These are phyloP conservation scores for Tribonema minus DNA, from an alignment of 108 stramenopile genomes.

Conservation along the genomic window DNA sequence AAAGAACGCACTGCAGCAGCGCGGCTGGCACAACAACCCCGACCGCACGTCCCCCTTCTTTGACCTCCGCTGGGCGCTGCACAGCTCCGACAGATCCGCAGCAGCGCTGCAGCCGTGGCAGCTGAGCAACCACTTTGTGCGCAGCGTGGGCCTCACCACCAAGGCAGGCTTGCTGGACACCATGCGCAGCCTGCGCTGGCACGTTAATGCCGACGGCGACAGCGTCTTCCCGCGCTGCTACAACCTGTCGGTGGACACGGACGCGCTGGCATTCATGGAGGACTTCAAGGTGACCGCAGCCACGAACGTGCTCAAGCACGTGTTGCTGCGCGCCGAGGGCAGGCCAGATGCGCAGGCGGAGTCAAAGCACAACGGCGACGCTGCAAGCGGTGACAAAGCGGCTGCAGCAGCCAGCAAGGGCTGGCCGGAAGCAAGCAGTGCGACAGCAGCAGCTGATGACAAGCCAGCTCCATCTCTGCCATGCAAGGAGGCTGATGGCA, in stretches of 20 bases:
- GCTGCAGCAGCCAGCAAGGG: too few relatives aligned
- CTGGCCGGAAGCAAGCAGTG: too few relatives aligned
- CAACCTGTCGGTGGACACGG: constrained; percentile 48
- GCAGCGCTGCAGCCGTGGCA: constrained; percentile 52
- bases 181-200: constrained; percentile 50
- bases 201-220: constrained; percentile 32
- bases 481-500: too few relatives aligned
- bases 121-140: constrained; percentile 58
- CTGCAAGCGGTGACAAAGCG: too few relatives aligned
- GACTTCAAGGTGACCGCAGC: constrained; percentile 51
- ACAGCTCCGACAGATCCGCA: constrained; percentile 31
- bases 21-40: constrained; percentile 60
- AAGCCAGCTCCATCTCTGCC: too few relatives aligned
- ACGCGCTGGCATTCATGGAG: constrained; percentile 49
- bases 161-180: constrained; percentile 56
- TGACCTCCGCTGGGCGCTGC: constrained; percentile 63
- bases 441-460: too few relatives aligned
- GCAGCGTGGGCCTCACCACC: constrained; percentile 56
- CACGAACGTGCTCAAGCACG: constrained; percentile 49
- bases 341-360: too few relatives aligned
- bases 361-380: too few relatives aligned
- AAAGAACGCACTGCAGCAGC: constrained; percentile 51
- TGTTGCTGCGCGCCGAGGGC: constrained; percentile 6
- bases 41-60: constrained; percentile 57
- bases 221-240: constrained; percentile 58